Evolutionary conservation across 257 asterid species (phyloP).

Genomic region (Gentiana dahurica): DNA sequence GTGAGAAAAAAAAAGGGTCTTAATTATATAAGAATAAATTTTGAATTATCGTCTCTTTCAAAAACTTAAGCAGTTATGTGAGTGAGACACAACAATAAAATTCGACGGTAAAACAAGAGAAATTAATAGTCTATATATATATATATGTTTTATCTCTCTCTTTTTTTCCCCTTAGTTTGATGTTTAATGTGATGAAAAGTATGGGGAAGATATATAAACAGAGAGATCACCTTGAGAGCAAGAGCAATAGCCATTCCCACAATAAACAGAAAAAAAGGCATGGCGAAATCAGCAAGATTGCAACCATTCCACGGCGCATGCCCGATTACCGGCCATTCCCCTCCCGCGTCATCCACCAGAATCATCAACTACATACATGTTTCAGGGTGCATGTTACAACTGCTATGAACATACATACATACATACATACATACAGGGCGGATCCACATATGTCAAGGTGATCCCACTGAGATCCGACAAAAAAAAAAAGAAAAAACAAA

Average conservation of each 20-base stretch:
- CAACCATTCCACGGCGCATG: conserved; percentile 91
- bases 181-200: background rate
- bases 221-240: conserved; percentile 44
- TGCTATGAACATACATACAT: background rate
- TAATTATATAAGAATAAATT: too few relatives aligned
- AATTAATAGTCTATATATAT: too few relatives aligned
- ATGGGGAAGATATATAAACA: background rate
- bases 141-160: too few relatives aligned
- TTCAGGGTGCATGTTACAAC: background rate
- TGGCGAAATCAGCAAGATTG: conserved; percentile 78
- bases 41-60: too few relatives aligned
- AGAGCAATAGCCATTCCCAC: conserved; percentile 78
- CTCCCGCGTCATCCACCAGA: conserved; percentile 81
- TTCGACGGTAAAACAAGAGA: too few relatives aligned
- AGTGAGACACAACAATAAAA: background rate
- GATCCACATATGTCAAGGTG: too few relatives aligned
- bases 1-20: too few relatives aligned
- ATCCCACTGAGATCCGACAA: too few relatives aligned
- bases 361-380: conserved; percentile 45
- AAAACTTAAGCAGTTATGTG: conserved; percentile 2
- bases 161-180: too few relatives aligned
- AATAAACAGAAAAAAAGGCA: conserved; percentile 75
- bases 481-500: too few relatives aligned
- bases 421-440: too few relatives aligned
- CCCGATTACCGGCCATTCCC: conserved; percentile 59